A percentile compares a stretch with the other conserved stretches of the same genome.
These are phyloP conservation scores for Coniochaeta sp. DNA, from an alignment of 2,329 filamentous ascomycete genomes.

Conservation along the genomic window DNA sequence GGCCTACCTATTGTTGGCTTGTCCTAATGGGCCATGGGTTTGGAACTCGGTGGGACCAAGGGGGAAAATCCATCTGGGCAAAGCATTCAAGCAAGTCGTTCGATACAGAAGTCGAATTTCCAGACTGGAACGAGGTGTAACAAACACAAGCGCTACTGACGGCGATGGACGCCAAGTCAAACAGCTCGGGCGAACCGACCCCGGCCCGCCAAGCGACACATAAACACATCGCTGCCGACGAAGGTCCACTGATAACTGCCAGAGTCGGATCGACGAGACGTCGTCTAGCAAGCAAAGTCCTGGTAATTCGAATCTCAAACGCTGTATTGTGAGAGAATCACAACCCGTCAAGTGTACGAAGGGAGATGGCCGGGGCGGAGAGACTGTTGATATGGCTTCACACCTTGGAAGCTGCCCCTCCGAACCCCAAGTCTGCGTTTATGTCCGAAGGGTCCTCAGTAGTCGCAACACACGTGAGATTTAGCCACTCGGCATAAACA, in stretches of 20 bases:
- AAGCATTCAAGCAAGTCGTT: too few relatives aligned
- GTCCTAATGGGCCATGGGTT: background rate
- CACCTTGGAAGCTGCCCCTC: background rate
- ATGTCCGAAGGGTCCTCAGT: too few relatives aligned
- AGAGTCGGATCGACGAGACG: background rate
- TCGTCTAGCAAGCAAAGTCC: background rate
- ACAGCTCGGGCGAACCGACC: conserved; percentile 6
- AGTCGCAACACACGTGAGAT: too few relatives aligned
- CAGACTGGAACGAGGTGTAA: conserved; percentile 1
- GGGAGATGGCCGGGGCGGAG: background rate
- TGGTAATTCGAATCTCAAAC: conserved; percentile 1
- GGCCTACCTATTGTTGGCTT: too few relatives aligned
- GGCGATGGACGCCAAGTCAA: conserved; percentile 9
- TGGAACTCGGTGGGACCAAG: background rate
- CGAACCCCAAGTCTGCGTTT: too few relatives aligned
- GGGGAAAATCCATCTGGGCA: background rate
- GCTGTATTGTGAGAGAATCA: conserved; percentile 2
- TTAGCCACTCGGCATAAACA: conserved; percentile 1
- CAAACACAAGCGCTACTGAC: background rate
- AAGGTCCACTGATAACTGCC: background rate
- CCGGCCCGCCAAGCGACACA: conserved; percentile 3
- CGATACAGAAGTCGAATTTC: background rate
- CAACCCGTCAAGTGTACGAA: background rate
- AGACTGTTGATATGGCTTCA: background rate
- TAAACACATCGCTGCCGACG: background rate